These are phyloP conservation scores for Moesziomyces antarcticus DNA, from an alignment of 1,284 basidiomycete species.

Conservation along the genomic window DNA sequence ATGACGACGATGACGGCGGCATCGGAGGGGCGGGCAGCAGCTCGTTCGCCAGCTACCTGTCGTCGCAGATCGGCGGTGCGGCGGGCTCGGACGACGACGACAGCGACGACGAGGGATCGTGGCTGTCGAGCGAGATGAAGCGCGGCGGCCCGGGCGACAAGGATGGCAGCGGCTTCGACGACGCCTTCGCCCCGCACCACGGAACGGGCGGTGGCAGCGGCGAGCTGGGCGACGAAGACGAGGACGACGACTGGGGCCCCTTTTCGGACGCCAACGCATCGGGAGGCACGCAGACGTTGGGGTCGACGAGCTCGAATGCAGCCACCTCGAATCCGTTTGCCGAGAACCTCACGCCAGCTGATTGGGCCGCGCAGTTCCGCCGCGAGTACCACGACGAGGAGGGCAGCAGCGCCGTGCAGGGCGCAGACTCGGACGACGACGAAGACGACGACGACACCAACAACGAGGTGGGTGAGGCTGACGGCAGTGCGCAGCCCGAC, in stretches of 20 bases:
- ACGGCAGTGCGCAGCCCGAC: conserved; percentile 16
- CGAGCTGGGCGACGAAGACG: conserved; percentile 42
- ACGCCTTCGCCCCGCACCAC: conserved; percentile 37
- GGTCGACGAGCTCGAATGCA: conserved; percentile 24
- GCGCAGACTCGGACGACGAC: conserved; percentile 54
- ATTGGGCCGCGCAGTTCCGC: conserved; percentile 64
- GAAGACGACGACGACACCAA: conserved; percentile 37
- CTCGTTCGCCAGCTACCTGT: conserved; percentile 65
- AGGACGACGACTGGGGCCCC: conserved; percentile 66
- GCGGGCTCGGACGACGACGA: conserved; percentile 59
- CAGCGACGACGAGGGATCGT: conserved; percentile 60
- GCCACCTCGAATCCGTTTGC: conserved; percentile 38
- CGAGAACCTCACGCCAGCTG: conserved; percentile 65
- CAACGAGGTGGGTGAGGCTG: conserved; percentile 23
- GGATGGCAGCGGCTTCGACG: conserved; percentile 51
- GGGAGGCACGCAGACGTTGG: conserved; percentile 23
- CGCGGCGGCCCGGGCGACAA: conserved; percentile 18
- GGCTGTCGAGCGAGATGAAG: conserved; percentile 55
- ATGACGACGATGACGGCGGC: conserved; percentile 40
- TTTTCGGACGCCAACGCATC: conserved; percentile 48
- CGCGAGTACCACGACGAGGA: conserved; percentile 46
- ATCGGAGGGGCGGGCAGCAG: conserved; percentile 45
- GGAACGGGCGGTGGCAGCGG: conserved; percentile 20
- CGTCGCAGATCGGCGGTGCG: conserved; percentile 62
- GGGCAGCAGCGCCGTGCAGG: conserved; percentile 26